Evolutionary conservation across 306 rosid species (phyloP).

Genomic region (Cicer bijugum): DNA sequence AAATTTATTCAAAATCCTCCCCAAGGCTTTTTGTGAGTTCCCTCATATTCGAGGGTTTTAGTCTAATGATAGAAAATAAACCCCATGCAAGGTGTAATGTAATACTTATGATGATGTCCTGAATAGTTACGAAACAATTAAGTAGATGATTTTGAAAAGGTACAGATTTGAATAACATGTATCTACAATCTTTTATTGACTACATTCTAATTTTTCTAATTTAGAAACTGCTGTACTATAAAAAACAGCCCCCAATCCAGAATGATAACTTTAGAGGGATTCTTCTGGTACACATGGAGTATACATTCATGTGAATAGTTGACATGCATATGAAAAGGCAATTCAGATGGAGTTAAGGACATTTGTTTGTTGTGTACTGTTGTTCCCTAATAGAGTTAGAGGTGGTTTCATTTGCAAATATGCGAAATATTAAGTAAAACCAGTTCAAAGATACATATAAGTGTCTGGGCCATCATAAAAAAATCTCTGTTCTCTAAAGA

Average conservation of each 20-base stretch:
- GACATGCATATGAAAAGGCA: conserved; percentile 25
- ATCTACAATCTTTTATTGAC: not conserved
- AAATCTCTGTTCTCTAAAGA: not conserved
- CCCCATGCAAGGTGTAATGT: too few relatives aligned
- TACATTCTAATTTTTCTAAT: conserved; percentile 6
- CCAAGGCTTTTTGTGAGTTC: too few relatives aligned
- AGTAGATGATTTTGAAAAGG: not conserved
- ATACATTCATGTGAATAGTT: not conserved
- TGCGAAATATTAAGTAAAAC: not conserved
- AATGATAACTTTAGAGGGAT: conserved; percentile 27
- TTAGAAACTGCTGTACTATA: not conserved
- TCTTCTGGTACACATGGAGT: conserved; percentile 12
- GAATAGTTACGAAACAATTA: not conserved
- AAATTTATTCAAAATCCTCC: too few relatives aligned
- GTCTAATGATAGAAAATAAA: too few relatives aligned
- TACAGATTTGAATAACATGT: not conserved
- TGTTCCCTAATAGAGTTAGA: conserved; percentile 14
- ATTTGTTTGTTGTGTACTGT: conserved; percentile 5
- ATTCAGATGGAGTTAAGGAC: conserved; percentile 1
- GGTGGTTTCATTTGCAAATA: conserved; percentile 29
- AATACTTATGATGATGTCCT: not conserved
- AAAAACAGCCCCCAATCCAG: not conserved
- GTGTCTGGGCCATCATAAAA: not conserved
- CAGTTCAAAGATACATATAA: conserved; percentile 29
- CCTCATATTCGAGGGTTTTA: too few relatives aligned